Percentiles rank a stretch among this genome's conserved stretches.
Evolutionary conservation across 768 basidiomycete species (phyloP).

Genomic region (Cystoderma amianthinum): DNA sequence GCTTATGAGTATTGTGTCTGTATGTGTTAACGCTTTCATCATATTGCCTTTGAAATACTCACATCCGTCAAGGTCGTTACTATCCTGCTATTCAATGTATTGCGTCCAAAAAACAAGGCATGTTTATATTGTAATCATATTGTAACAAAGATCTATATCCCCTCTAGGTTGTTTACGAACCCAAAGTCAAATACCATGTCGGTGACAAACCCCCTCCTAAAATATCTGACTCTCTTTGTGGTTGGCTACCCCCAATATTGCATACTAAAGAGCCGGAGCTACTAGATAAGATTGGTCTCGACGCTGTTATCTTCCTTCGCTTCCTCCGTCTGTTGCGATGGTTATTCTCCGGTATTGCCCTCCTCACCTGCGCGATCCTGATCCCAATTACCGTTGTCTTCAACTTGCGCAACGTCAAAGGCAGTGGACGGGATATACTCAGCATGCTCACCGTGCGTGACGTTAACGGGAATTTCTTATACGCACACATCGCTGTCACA

Average conservation of each 20-base stretch:
- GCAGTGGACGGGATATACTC: conserved; percentile 49
- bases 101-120: conserved; percentile 89
- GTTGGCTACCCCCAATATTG: conserved; percentile 86
- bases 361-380: conserved; percentile 64
- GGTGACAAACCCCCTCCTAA: conserved; percentile 73
- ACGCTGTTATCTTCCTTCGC: conserved; percentile 88
- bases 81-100: conserved; percentile 67
- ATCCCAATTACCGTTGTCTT: conserved; percentile 84
- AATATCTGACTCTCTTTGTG: conserved; percentile 76
- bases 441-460: conserved; percentile 85
- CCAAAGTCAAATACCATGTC: conserved; percentile 87
- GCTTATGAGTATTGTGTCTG: conserved; percentile 69
- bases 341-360: conserved; percentile 59
- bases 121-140: conserved; percentile 3
- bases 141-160: background rate
- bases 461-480: conserved; percentile 64
- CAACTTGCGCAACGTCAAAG: conserved; percentile 63
- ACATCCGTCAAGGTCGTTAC: conserved; percentile 45
- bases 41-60: conserved; percentile 5
- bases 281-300: conserved; percentile 82
- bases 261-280: conserved; percentile 86
- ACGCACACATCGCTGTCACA: conserved; percentile 76
- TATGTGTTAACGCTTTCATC: conserved; percentile 17
- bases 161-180: conserved; percentile 78
- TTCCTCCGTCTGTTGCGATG: conserved; percentile 82